phyloP scores from a whole-genome alignment of 1,139 yeast species.

The Debaryomyces coudertii region DNA sequence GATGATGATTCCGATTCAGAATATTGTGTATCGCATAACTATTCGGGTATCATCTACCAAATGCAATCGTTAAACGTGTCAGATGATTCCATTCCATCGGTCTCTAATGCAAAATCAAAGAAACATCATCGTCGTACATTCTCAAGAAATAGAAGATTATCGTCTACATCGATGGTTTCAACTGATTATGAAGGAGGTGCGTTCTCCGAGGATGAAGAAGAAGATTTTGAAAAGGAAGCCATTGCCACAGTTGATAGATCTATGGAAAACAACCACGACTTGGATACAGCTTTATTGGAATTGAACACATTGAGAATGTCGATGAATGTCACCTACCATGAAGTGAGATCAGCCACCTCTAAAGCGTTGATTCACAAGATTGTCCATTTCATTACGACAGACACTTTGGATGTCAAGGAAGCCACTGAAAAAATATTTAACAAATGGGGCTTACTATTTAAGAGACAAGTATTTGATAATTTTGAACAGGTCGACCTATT shows the following conservation, averaged over 20 bases:
- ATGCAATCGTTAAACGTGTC: constrained; percentile 69
- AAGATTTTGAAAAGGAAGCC: constrained; percentile 85
- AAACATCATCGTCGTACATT: constrained; percentile 22
- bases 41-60: constrained; percentile 55
- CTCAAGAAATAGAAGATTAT: constrained; percentile 38
- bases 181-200: constrained; percentile 44
- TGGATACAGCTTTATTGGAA: constrained; percentile 90
- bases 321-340: constrained; percentile 92
- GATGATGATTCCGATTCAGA: constrained; percentile 47
- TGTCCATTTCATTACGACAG: constrained; percentile 72
- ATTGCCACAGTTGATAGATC: constrained; percentile 93
- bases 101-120: constrained; percentile 47
- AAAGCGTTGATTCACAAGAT: constrained; percentile 71
- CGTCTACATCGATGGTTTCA: constrained; percentile 42
- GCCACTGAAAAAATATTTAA: constrained; percentile 76
- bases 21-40: constrained; percentile 24
- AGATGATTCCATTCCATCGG: constrained; percentile 76
- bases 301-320: constrained; percentile 95
- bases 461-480: constrained; percentile 78
- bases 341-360: constrained; percentile 82
- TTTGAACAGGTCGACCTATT: constrained; percentile 80
- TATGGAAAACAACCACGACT: constrained; percentile 85
- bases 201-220: constrained; percentile 60
- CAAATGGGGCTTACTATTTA: constrained; percentile 79
- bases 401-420: constrained; percentile 70